Evolutionary conservation across 2,329 filamentous ascomycete genomes (phyloP).

Genomic region (Ambrosiella xylebori): DNA sequence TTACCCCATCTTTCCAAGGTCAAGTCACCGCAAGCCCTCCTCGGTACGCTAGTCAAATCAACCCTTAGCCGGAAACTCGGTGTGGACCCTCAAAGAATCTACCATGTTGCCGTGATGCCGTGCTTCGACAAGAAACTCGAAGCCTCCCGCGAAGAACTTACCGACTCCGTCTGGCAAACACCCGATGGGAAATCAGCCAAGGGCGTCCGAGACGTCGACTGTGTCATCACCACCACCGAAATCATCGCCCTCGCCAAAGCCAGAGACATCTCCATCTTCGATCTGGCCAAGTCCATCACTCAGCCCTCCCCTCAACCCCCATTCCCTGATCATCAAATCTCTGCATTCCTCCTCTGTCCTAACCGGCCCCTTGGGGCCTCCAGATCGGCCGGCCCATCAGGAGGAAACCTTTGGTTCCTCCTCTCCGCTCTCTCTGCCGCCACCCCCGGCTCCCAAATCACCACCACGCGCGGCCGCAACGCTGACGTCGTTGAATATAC

Average conservation of each 20-base stretch:
- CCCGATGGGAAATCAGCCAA: conserved; percentile 29
- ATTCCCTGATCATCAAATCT: conserved; percentile 58
- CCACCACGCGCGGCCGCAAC: conserved; percentile 63
- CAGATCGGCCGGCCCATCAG: conserved; percentile 57
- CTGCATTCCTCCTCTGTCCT: conserved; percentile 55
- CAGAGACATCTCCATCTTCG: conserved; percentile 59
- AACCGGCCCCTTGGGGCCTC: conserved; percentile 22
- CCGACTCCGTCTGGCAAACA: conserved; percentile 53
- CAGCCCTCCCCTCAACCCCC: conserved; percentile 31
- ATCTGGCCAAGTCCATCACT: conserved; percentile 32
- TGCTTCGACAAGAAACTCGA: conserved; percentile 99
- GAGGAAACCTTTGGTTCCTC: conserved; percentile 76
- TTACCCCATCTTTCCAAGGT: conserved; percentile 77
- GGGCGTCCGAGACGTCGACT: conserved; percentile 77
- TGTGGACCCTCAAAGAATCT: conserved; percentile 64
- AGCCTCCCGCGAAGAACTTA: conserved; percentile 83
- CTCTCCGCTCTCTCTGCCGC: conserved; percentile 55
- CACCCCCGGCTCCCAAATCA: conserved; percentile 55
- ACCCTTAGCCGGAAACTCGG: conserved; percentile 55
- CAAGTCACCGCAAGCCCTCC: conserved; percentile 86
- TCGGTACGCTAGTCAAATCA: conserved; percentile 80
- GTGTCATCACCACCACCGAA: conserved; percentile 93
- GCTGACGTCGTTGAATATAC: conserved; percentile 78
- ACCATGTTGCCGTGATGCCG: conserved; percentile 93
- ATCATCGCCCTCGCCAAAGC: conserved; percentile 76